These are phyloP conservation scores for Marasmius oreades DNA, from an alignment of 1,284 basidiomycete species.

Conservation along the genomic window DNA sequence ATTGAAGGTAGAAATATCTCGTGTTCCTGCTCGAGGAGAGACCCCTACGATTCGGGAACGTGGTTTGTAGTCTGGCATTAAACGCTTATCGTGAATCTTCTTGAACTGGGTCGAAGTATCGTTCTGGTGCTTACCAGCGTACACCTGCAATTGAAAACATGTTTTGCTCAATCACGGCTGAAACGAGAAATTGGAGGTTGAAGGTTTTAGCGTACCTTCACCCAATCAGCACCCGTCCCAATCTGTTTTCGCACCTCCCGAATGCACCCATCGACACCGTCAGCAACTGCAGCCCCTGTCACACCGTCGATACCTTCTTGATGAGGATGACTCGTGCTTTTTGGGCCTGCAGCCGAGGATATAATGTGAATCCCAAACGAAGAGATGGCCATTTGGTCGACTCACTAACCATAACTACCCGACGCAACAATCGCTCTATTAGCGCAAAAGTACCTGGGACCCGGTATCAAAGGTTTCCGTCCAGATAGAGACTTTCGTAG, in stretches of 20 bases:
- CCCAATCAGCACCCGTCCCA: constrained; percentile 67
- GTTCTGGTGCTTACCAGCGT: constrained; percentile 38
- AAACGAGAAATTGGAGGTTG: constrained; percentile 1
- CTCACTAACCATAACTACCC: constrained; percentile 57
- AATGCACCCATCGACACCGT: constrained; percentile 54
- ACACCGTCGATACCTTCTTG: constrained; percentile 53
- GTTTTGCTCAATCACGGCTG: no score
- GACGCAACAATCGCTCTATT: constrained; percentile 60
- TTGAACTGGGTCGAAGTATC: no score
- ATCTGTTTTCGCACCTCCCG: constrained; percentile 59
- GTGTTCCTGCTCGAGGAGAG: constrained; percentile 29
- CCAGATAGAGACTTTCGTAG: constrained; percentile 56
- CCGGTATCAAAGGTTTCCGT: constrained; percentile 48
- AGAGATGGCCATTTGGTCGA: no score
- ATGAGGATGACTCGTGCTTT: constrained; percentile 42
- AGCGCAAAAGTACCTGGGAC: constrained; percentile 63
- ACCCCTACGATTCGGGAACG: constrained; percentile 42
- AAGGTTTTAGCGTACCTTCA: constrained; percentile 38
- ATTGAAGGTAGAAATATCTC: constrained; percentile 43
- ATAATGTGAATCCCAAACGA: no score
- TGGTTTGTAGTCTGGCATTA: constrained; percentile 44
- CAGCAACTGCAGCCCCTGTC: constrained; percentile 54
- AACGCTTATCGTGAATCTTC: no score
- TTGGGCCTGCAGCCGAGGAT: no score
- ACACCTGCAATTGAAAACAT: constrained; percentile 35